Evolutionary conservation across 371 early-diverging fungal genomes (phyloP).

Genomic region (Basidiobolus meristosporus): DNA sequence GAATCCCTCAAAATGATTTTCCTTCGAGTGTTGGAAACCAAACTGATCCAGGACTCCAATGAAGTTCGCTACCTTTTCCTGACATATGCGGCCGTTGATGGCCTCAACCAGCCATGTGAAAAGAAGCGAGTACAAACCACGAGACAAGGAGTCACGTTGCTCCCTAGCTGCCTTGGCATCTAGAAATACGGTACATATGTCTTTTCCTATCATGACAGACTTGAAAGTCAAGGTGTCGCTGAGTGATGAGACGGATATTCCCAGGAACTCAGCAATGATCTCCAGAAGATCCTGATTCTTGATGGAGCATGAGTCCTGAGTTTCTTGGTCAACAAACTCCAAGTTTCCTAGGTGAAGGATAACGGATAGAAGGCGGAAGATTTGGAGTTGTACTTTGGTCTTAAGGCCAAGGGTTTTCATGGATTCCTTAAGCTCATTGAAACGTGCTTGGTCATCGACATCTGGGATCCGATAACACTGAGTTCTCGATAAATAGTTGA

Average conservation of each 20-base stretch:
- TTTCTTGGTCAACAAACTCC: conserved; percentile 22
- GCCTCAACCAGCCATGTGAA: conserved; percentile 80
- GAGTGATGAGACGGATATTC: conserved; percentile 48
- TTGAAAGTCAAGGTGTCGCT: conserved; percentile 44
- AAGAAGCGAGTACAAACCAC: conserved; percentile 57
- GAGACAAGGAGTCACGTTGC: conserved; percentile 68
- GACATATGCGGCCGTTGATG: conserved; percentile 55
- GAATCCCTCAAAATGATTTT: conserved; percentile 57
- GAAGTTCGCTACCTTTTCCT: conserved; percentile 42
- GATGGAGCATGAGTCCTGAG: conserved; percentile 26
- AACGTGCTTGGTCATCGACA: conserved; percentile 21
- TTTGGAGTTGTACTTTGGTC: conserved; percentile 37
- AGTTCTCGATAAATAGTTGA: conserved; percentile 21
- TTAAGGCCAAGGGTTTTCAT: conserved; percentile 63
- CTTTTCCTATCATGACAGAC: conserved; percentile 35
- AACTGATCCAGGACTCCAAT: conserved; percentile 53
- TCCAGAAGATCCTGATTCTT: conserved; percentile 44
- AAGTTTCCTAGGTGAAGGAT: conserved; percentile 67
- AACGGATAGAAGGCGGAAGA: conserved; percentile 54
- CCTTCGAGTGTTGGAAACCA: conserved; percentile 26
- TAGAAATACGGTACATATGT: conserved; percentile 65
- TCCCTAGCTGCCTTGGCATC: conserved; percentile 35
- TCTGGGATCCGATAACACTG: conserved; percentile 8
- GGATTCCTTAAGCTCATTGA: conserved; percentile 50
- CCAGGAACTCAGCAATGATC: conserved; percentile 56